A percentile compares a stretch with the other conserved stretches of the same genome.
phyloP scores from a whole-genome alignment of 306 rosid species.

The Leucaena leucocephala region DNA sequence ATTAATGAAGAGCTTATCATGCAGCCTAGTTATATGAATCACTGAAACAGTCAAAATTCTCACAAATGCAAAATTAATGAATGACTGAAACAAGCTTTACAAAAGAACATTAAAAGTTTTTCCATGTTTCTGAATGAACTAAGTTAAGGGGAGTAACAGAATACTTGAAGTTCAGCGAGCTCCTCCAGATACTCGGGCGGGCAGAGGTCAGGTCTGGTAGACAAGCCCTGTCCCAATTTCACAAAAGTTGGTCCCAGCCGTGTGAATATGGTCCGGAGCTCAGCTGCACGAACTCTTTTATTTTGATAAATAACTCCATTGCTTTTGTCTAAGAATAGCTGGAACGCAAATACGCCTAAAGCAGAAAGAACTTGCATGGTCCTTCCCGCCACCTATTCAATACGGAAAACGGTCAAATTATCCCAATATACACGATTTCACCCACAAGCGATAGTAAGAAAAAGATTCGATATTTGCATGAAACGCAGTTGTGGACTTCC shows the following conservation, averaged over 20 bases:
- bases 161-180: constrained; percentile 86
- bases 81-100: not conserved
- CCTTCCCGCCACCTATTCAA: constrained; percentile 62
- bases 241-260: constrained; percentile 85
- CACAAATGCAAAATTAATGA: not conserved
- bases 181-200: constrained; percentile 88
- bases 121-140: not conserved
- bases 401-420: constrained; percentile 11
- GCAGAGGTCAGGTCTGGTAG: constrained; percentile 89
- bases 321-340: constrained; percentile 63
- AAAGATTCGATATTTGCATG: not conserved
- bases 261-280: constrained; percentile 65
- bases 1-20: constrained; percentile 11
- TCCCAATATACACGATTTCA: not conserved
- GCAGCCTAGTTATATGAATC: not conserved
- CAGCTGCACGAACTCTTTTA: constrained; percentile 64
- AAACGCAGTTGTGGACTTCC: not conserved
- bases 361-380: constrained; percentile 62
- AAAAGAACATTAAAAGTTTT: not conserved
- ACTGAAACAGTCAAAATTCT: constrained; percentile 10
- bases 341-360: constrained; percentile 68
- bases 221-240: constrained; percentile 86
- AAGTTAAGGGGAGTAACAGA: constrained; percentile 6
- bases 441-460: not conserved
- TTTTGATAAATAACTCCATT: constrained; percentile 63